Evolutionary conservation across 768 basidiomycete species (phyloP), one percentile per base, ranked within the genome.

Genomic region (Hortiboletus flavorubellus): DNA sequence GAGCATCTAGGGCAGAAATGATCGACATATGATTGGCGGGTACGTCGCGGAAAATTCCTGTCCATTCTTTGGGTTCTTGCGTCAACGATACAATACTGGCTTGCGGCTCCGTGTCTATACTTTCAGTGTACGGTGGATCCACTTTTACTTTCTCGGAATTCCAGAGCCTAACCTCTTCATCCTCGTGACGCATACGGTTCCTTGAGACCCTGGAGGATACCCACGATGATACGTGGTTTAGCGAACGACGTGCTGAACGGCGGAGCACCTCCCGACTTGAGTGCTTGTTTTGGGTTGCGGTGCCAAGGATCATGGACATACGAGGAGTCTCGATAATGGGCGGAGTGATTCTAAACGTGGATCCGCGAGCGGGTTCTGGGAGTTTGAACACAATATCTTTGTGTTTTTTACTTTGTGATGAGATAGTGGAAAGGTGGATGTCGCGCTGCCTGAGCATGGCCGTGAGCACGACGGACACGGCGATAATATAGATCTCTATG

Each of bases 401-500:
- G 16, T 7, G 26, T 34, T 37, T 50, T 54, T 18, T 21, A 29
- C 26, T 11, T 31, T 53, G 55, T 6, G 41, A 46, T 31, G 53
- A 14, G 11, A 39, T 16, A 10, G 18, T 2, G 11, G 40, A 47
- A 34, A 51, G 50, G 16, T 52, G 49, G 31, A 33, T 46, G 33
- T 57, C 44, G 39, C 55, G 54, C 52, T 68, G 56, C 35, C 53
- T 62, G 48, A 72, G 51, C 62, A 80, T 73, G n/a, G 77, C 70
- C 34, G 69, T 62, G 48, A 86, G 72, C 56, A 87, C 78, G 55
- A 77, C 69, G 64, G 78, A 81, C n/a, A 88, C 68, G 53, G 86
- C 74, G 42, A 86, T 69, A 41, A 84, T 75, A 63, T 84, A 91
- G 23, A 84, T 60, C 62, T 87, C 84, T 34, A 84, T 68, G 14